Conservation (phyloP, 2,329 filamentous ascomycete species). For the Sarocladium kiliense region DNA sequence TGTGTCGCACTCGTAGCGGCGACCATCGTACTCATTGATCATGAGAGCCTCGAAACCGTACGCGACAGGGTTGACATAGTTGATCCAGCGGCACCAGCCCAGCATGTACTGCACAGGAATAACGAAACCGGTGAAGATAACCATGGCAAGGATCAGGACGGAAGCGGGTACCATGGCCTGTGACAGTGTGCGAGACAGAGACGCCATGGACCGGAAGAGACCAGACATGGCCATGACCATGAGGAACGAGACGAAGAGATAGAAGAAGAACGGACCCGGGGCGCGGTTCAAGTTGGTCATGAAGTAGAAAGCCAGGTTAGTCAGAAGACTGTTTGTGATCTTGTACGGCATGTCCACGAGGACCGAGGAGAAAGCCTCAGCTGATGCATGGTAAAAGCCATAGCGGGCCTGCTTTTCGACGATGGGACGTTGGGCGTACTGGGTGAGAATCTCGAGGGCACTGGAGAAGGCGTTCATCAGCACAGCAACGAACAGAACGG, state of each 20-base stretch:
- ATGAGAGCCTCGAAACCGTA: constrained; percentile 62
- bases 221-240: constrained; percentile 60
- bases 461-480: constrained; percentile 40
- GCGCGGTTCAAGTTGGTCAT: constrained; percentile 35
- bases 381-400: constrained; percentile 31
- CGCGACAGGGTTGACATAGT: constrained; percentile 57
- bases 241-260: constrained; percentile 40
- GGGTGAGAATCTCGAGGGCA: constrained; percentile 19
- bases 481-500: constrained; percentile 38
- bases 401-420: constrained; percentile 34
- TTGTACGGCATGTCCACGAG: constrained; percentile 39
- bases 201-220: constrained; percentile 49
- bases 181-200: constrained; percentile 49
- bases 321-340: constrained; percentile 28
- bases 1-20: constrained; percentile 18
- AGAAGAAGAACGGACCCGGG: constrained; percentile 40
- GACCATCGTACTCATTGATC: constrained; percentile 57
- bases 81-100: constrained; percentile 62
- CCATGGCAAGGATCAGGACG: constrained; percentile 24
- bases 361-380: constrained; percentile 28
- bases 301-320: constrained; percentile 37
- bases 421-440: constrained; percentile 21
- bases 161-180: constrained; percentile 35
- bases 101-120: constrained; percentile 42
- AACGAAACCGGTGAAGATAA: constrained; percentile 42